Base-by-base conservation (phyloP, 2,329 filamentous ascomycete species). In the Stagonosporopsis rhizophila region DNA sequence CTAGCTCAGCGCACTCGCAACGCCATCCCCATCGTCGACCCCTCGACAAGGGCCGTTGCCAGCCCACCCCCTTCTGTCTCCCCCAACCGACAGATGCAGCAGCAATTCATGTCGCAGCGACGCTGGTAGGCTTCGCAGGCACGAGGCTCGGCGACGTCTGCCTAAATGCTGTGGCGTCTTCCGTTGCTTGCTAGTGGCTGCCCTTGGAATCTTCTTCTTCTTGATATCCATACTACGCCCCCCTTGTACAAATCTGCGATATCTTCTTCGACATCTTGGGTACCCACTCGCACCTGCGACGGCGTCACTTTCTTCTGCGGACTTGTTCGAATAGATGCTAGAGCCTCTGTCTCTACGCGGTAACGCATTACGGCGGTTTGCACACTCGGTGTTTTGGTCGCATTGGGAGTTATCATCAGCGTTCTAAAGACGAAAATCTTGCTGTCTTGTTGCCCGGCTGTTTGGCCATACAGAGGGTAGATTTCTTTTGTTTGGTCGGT, bases 11-110 rank as follows among this genome's bases (percentile, higher is more conserved):
- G 95, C 67, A 87, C 89, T 56, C 91, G 92, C 78, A 98, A 97
- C 77, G 92, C 95, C 72, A 98, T 98, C 66, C 94, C 94, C 57
- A 99, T 99, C 76, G 91, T 98, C 79, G 96, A 99, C 83, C 95
- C 95, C 51, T 90, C 86, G 67, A 97, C 94, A 54, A 92, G 95
- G 72, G 87, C 92, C 72, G 89, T 97, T 82, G 88, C 92, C 53
- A 96, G 92, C 81, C 94, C 94, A 66, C 92, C 94, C 23, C 89
- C 89, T 60, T 87, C 85, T 63, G 83, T 88, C 71, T 87, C 86
- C 52, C 86, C 87, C 57, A 84, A 81, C 73, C 82, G 86, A 65
- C 86, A 87, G 80, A 81, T 84, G 73, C 79, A 82, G 73, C 81
- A 84, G 69, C 79, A 82, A 73, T 80, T 78, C 70, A 72, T 75